Evolutionary conservation across 768 basidiomycete species (phyloP).

Genomic region (Rhodotorula babjevae): DNA sequence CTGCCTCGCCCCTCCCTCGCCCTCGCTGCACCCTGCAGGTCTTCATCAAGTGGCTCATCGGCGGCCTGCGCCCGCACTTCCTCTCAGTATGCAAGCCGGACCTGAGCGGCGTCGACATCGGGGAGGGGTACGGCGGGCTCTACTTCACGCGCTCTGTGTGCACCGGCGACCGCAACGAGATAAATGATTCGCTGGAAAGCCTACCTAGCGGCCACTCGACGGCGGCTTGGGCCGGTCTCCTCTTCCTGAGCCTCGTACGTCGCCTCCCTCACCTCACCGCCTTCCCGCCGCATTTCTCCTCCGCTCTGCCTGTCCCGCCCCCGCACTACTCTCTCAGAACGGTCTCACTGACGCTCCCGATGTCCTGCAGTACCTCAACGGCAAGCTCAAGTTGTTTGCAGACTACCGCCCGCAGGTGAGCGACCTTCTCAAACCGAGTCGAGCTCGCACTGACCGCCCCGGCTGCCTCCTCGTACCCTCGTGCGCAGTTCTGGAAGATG

Average conservation of each 20-base stretch:
- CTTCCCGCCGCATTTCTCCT: conserved; percentile 23
- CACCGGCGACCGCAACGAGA: conserved; percentile 56
- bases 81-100: conserved; percentile 55
- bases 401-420: conserved; percentile 54
- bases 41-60: conserved; percentile 55
- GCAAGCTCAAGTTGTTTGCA: conserved; percentile 59
- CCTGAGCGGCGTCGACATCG: conserved; percentile 45
- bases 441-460: neutral
- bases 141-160: conserved; percentile 58
- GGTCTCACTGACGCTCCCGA: neutral
- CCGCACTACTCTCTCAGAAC: too few relatives aligned
- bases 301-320: conserved; percentile 39
- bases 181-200: conserved; percentile 57
- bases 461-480: too few relatives aligned
- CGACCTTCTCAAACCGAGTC: neutral
- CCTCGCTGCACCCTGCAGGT: conserved; percentile 46
- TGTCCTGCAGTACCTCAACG: conserved; percentile 46
- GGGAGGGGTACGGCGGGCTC: conserved; percentile 53
- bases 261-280: neutral
- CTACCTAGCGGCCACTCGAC: conserved; percentile 61
- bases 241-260: conserved; percentile 48
- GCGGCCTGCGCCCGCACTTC: conserved; percentile 56
- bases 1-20: too few relatives aligned
- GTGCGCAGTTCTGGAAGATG: conserved; percentile 58
- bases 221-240: conserved; percentile 58